phyloP scores from a whole-genome alignment of 2,329 filamentous ascomycete genomes.

The Ophiostoma sp. region DNA sequence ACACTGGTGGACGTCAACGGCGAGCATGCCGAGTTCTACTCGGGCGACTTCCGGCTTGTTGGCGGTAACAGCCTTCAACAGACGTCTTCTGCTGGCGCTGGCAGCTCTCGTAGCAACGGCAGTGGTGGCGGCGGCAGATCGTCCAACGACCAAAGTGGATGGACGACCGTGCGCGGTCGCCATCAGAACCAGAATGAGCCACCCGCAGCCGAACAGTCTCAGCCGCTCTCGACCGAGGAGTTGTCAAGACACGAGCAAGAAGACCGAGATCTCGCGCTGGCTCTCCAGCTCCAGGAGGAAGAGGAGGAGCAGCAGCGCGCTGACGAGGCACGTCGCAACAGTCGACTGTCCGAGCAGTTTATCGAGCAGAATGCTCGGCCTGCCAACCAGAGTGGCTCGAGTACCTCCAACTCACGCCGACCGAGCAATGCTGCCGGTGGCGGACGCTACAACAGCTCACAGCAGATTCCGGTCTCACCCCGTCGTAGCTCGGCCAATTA shows the following conservation, averaged over 20 bases:
- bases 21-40: conserved; percentile 77
- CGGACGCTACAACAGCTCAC: conserved; percentile 16
- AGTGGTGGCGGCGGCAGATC: not conserved
- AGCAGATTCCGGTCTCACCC: conserved; percentile 16
- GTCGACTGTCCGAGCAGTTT: conserved; percentile 66
- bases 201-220: not conserved
- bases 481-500: conserved; percentile 43
- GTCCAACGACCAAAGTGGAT: conserved; percentile 40
- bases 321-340: conserved; percentile 61
- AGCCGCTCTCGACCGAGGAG: not conserved
- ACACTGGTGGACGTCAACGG: conserved; percentile 86
- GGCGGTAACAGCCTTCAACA: conserved; percentile 51
- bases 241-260: conserved; percentile 62
- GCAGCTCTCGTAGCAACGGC: not conserved
- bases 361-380: conserved; percentile 62
- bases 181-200: conserved; percentile 33
- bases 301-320: conserved; percentile 76
- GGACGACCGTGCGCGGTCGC: conserved; percentile 56
- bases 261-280: conserved; percentile 83
- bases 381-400: conserved; percentile 30
- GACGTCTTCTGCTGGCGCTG: conserved; percentile 8
- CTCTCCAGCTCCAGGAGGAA: conserved; percentile 90
- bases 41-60: conserved; percentile 87
- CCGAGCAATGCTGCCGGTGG: conserved; percentile 24
- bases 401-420: conserved; percentile 37